A percentile compares a stretch with the other conserved stretches of the same genome.
Evolutionary conservation across 78 protist species (phyloP).

Genomic region (Dictyostelium capitatum): DNA sequence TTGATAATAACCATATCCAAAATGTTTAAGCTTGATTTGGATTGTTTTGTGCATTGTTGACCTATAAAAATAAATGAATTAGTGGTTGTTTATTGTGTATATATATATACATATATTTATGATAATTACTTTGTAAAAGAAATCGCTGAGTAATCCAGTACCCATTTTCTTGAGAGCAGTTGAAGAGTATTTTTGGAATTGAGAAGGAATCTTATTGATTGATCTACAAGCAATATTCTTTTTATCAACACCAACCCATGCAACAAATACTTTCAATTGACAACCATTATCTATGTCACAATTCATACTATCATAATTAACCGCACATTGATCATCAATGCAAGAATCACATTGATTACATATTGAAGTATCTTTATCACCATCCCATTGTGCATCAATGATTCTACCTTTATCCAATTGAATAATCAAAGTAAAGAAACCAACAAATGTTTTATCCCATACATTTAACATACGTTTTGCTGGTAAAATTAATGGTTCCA

Average conservation of each 20-base stretch:
- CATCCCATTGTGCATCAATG: constrained; percentile 49
- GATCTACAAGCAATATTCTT: constrained; percentile 6
- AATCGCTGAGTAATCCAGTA: constrained; percentile 40
- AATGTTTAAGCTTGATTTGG: not conserved
- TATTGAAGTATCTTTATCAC: constrained; percentile 18
- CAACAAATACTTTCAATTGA: constrained; percentile 45
- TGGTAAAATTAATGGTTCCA: not conserved
- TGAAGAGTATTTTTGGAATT: constrained; percentile 29
- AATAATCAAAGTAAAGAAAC: not conserved
- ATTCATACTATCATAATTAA: not conserved
- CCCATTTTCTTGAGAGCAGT: constrained; percentile 52
- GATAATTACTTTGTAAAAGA: constrained; percentile 39
- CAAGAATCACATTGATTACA: constrained; percentile 40
- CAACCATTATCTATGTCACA: constrained; percentile 40
- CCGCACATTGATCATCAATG: constrained; percentile 48
- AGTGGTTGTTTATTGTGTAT: not conserved
- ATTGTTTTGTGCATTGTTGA: not conserved
- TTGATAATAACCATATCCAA: too few relatives aligned
- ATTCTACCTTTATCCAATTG: constrained; percentile 25
- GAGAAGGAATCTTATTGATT: constrained; percentile 41
- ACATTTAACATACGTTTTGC: constrained; percentile 30
- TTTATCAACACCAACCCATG: constrained; percentile 64
- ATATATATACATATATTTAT: too few relatives aligned
- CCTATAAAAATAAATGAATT: not conserved
- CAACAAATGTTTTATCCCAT: not conserved